These are phyloP conservation scores for Mycena capillaripes DNA, from an alignment of 768 basidiomycete species.

Conservation along the genomic window DNA sequence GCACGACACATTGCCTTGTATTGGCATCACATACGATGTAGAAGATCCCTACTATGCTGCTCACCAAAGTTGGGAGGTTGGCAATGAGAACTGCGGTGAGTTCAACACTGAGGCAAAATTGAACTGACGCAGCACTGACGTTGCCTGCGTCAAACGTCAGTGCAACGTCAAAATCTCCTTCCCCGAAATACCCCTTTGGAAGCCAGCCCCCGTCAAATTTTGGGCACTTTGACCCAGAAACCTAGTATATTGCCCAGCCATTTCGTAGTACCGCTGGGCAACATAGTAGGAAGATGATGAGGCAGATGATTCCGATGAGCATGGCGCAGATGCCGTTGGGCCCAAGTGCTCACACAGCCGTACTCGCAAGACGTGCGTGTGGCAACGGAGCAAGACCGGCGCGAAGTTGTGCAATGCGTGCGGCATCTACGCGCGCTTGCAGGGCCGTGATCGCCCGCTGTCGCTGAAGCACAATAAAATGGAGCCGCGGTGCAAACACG, in stretches of 20 bases:
- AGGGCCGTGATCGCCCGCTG: constrained; percentile 17
- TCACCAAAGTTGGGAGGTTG: neutral
- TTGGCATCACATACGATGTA: too few relatives aligned
- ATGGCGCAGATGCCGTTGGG: neutral
- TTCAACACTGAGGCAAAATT: neutral
- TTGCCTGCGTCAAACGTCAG: too few relatives aligned
- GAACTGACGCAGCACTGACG: neutral
- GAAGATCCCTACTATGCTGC: too few relatives aligned
- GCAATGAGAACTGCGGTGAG: neutral
- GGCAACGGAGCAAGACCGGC: constrained; percentile 23
- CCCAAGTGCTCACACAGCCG: constrained; percentile 22
- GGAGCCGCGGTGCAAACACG: constrained; percentile 19
- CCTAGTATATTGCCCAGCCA: too few relatives aligned
- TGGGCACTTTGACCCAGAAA: too few relatives aligned
- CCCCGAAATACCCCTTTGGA: too few relatives aligned
- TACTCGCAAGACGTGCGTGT: constrained; percentile 20
- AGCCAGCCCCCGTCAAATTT: too few relatives aligned
- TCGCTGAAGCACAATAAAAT: constrained; percentile 1
- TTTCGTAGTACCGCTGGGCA: too few relatives aligned
- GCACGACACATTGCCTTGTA: too few relatives aligned
- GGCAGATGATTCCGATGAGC: too few relatives aligned
- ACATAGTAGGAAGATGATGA: too few relatives aligned
- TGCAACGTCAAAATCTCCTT: too few relatives aligned
- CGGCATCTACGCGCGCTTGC: constrained; percentile 16
- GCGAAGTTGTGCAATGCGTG: constrained; percentile 23